Evolutionary conservation across 2,329 filamentous ascomycete species (phyloP), one percentile per base, ranked within the genome.

Genomic region (Fusarium poae): DNA sequence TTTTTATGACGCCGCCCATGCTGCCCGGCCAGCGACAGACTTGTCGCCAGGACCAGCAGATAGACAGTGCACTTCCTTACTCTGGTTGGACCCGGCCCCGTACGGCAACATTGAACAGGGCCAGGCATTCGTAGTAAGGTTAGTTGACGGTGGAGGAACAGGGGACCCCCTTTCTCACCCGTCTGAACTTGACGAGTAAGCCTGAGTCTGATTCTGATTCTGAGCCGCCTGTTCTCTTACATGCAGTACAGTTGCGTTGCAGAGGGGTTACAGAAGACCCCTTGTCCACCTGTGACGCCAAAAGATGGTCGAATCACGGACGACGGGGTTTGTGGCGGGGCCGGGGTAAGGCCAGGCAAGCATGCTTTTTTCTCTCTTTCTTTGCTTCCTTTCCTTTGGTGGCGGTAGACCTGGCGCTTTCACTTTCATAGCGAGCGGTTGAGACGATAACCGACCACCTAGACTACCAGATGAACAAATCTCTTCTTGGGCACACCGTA

Each of bases 211-310:
- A 20, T 25, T 18, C 48, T 44, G 54, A 59, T 25, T 18, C 48
- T 44, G 54, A 59, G 57, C 60, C 49, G 60, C 60, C 62, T 65
- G 20, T 45, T 64, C 60, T 64, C 52, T 65, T 39, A 65, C 60
- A 58, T 45, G 51, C 27, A 45, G 51, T 29, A 32, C 62, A 62
- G 66, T 66, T 37, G 29, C 44, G 66, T 68, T 37, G 34, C 44
- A 58, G 52, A 52, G 59, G 45, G 40, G 62, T 59, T 59, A 65
- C 65, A 68, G 62, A 73, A 39, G 57, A 44, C 49, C 67, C 69
- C 71, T 61, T 71, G 67, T 51, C 55, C 65, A 67, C 69, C 71
- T 74, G 71, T 70, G 71, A 74, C 67, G 69, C 71, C 67, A 72
- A 67, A 72, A 52, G 52, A 40, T 59, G 65, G 42, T 60, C 69